Base-by-base conservation (phyloP, 2,329 filamentous ascomycete species). In the Penicillium concentricum region DNA sequence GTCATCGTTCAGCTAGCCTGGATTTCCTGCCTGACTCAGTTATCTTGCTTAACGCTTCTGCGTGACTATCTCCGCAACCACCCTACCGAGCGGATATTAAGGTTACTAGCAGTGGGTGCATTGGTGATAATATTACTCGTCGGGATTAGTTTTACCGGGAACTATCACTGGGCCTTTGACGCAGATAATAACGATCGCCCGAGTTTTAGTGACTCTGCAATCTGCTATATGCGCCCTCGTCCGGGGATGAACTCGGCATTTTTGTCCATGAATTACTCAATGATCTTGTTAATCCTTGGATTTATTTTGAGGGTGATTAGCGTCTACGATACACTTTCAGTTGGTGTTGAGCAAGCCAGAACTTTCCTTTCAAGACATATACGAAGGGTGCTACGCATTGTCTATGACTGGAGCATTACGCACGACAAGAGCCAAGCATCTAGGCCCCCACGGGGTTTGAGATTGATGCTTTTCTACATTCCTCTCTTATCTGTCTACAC, bases 1-100 rank as follows among this genome's bases (percentile, higher is more conserved):
- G 24, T 59, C 4, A 24, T 56, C 34, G 49, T 59, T 7, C 26
- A 46, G 1, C 43, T 53, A 10, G 57, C 53, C 16, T 59, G 57
- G 57, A 44, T 59, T 39, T 59, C 57, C 20, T 46, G 42, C n/a
- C n/a, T 59, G 7, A 51, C 53, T 15, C 57, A 59, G 32, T 41
- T 59, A 12, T 59, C 26, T 10, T 59, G 53, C 48, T 45, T 59
- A 24, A 59, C 44, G 13, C 15, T 56, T 18, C 37, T 59, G 12
- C 48, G 53, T 8, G 46, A 37, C 28, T 16, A 59, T 34, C 49
- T 59, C 8, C 20, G 49, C 7, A 8, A 44, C 32, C 37, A 49
- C 35, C 7, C 53, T 12, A 30, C 12, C 13, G 53, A 49, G 24
- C 42, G 57, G 24, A 16, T 8, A 24, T 56, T 43, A 18, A 30